Evolutionary conservation across 257 asterid species (phyloP).

Genomic region (Ilex aquifolium): DNA sequence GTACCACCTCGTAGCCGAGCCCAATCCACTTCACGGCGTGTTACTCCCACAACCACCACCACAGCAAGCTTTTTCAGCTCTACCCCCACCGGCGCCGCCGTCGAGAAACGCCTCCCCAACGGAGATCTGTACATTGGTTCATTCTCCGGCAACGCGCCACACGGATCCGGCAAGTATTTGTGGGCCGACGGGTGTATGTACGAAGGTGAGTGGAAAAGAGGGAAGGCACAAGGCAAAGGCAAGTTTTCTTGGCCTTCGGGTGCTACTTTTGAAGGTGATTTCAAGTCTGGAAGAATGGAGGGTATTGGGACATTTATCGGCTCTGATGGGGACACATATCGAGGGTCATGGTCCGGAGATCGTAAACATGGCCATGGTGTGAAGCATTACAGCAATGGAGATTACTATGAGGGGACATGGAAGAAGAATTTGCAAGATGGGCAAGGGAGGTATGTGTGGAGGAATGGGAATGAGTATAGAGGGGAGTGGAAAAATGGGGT

Average conservation of each 20-base stretch:
- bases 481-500: slow-evolving; percentile 56
- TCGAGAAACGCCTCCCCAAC: slow-evolving; percentile 45
- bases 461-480: slow-evolving; percentile 49
- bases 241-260: slow-evolving; percentile 66
- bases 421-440: slow-evolving; percentile 56
- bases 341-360: slow-evolving; percentile 53
- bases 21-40: not conserved
- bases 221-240: slow-evolving; percentile 59
- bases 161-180: slow-evolving; percentile 65
- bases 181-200: slow-evolving; percentile 78
- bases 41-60: not conserved
- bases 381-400: slow-evolving; percentile 55
- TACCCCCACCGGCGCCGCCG: not conserved
- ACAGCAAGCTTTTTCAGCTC: not conserved
- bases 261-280: slow-evolving; percentile 56
- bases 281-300: slow-evolving; percentile 66
- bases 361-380: slow-evolving; percentile 54
- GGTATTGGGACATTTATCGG: slow-evolving; percentile 59
- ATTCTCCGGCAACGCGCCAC: slow-evolving; percentile 43
- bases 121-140: slow-evolving; percentile 67
- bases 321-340: slow-evolving; percentile 50
- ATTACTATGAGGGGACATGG: slow-evolving; percentile 62
- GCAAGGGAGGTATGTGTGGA: slow-evolving; percentile 62
- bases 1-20: not conserved
- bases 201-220: slow-evolving; percentile 66